Conservation (phyloP, 2,329 filamentous ascomycete genomes). For the Penicillium sp. region DNA sequence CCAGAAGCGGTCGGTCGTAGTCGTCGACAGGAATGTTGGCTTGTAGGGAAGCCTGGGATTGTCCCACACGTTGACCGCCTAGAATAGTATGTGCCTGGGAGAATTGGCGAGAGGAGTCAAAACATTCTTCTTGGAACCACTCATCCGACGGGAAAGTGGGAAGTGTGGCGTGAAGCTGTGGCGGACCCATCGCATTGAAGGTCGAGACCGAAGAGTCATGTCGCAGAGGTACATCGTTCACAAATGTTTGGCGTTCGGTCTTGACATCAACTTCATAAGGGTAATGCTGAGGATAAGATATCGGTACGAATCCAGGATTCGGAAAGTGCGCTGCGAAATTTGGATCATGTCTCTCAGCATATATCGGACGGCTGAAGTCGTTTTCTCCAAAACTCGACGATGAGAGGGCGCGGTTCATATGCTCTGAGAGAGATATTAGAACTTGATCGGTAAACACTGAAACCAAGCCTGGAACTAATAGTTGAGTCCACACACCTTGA, state of each 20-base stretch:
- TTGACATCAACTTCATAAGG: constrained; percentile 95
- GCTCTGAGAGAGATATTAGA: not conserved
- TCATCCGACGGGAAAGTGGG: constrained; percentile 63
- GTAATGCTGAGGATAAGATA: constrained; percentile 51
- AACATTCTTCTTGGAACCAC: constrained; percentile 71
- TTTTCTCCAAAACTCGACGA: constrained; percentile 40
- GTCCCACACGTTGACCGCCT: not conserved
- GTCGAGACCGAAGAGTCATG: constrained; percentile 86
- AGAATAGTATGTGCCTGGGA: not conserved
- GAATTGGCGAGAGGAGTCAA: constrained; percentile 53
- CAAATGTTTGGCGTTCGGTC: constrained; percentile 89
- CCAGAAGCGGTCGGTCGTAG: constrained; percentile 77
- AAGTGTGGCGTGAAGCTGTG: constrained; percentile 65
- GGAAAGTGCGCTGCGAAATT: constrained; percentile 39
- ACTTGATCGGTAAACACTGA: not conserved
- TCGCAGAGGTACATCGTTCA: constrained; percentile 83
- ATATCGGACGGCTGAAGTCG: constrained; percentile 67
- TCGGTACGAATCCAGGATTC: constrained; percentile 55
- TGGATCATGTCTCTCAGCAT: constrained; percentile 43
- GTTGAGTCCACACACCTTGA: constrained; percentile 29
- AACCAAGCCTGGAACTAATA: not conserved
- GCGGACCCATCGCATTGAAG: constrained; percentile 86
- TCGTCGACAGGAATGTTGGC: constrained; percentile 81
- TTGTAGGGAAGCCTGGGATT: constrained; percentile 59
- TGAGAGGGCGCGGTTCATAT: not conserved